Base-by-base conservation (phyloP, 495 filamentous ascomycete species). In the Parmelia sp. region DNA sequence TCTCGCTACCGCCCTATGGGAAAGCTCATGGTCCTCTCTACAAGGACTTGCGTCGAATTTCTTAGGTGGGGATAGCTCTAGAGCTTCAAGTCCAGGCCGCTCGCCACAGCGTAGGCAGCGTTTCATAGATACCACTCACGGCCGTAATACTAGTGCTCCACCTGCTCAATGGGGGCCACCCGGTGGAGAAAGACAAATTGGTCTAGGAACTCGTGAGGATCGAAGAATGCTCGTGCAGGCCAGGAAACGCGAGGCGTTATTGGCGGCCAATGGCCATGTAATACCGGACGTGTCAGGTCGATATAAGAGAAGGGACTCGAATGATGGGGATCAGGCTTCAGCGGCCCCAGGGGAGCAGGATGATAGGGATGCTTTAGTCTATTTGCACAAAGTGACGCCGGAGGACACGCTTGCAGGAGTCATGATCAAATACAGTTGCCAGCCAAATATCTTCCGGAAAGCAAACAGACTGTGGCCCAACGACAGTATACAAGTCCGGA, bases 381-480 rank as follows among this genome's bases (percentile, higher is more conserved):
- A 98, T 74, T 78, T 98, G 29, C 94, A 98, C 74, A 87, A 86
- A 64, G 92, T 98, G 4, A 84, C 84, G 63, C 80, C 86, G 7
- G 81, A 81, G 37, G 95, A 97, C 71, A 96, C 90, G 17, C 85
- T 96, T 63, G 90, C 90, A 1, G 92, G 94, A 4, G 87, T 98
- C 25, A 88, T 90, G 33, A 90, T 98, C 51, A 88, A 85, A 65
- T 98, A 94, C 74, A 88, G 88, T 66, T 96, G 91, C 69, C 84
- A 87, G 64, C 81, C 89, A 55, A 85, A 88, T 35, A 79, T 89
- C 0, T 89, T 98, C 63, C 78, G 88, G 31, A 92, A 91, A 71
- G 89, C 90, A 33, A 98, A 98, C 71, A 85, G 93, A 23, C 83
- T 98, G 68, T 97, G 94, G 94, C 90, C 90, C 11, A 90, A 90